Conservation (phyloP, 2,329 filamentous ascomycete species). For the Curvularia hawaiiensis region DNA sequence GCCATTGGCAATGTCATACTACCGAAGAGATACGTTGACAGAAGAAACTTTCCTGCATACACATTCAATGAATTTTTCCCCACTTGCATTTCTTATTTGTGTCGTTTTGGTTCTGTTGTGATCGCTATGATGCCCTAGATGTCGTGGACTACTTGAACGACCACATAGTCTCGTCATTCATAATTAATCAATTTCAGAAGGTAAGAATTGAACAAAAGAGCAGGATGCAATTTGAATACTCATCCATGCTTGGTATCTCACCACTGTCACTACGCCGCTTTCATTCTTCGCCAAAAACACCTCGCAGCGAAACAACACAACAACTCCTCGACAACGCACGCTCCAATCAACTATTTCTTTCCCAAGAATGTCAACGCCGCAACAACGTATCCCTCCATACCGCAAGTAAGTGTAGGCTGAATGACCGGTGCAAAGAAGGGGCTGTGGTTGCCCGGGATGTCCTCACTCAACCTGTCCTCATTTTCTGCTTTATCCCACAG, state of each 20-base stretch:
- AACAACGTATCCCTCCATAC: conserved; percentile 57
- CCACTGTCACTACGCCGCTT: neutral
- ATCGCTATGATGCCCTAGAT: neutral
- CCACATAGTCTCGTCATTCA: neutral
- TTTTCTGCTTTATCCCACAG: conserved; percentile 57
- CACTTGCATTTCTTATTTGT: neutral
- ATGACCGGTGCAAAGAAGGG: conserved; percentile 64
- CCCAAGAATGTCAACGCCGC: conserved; percentile 56
- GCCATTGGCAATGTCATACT: neutral
- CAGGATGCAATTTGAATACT: neutral
- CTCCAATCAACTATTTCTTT: conserved; percentile 10
- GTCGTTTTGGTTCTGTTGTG: neutral
- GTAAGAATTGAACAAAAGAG: neutral
- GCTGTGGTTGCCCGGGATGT: conserved; percentile 64
- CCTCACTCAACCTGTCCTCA: conserved; percentile 53
- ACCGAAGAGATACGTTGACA: neutral
- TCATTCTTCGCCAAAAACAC: neutral
- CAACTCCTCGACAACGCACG: neutral
- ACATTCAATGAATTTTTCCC: neutral
- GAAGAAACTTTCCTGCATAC: neutral
- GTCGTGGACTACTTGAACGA: neutral
- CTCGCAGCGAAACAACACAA: neutral
- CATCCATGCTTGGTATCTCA: neutral
- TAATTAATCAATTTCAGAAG: neutral
- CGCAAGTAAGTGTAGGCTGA: conserved; percentile 61